Evolutionary conservation across 495 filamentous ascomycete species (phyloP), one percentile per base, ranked within the genome.

Genomic region (Podospora didyma): DNA sequence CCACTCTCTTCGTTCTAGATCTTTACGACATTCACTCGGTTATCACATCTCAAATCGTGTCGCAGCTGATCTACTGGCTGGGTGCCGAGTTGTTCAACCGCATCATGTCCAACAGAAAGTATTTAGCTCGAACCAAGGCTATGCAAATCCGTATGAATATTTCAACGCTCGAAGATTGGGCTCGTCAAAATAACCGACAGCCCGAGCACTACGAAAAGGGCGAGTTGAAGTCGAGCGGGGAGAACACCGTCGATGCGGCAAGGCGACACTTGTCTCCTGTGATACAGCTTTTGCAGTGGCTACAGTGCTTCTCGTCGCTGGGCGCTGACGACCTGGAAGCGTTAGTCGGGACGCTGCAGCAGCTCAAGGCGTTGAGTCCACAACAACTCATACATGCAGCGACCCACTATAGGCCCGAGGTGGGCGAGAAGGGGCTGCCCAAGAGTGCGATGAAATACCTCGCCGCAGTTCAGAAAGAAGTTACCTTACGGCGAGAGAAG

Each of bases 71-170:
- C 41, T 99, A 96, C 72, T 99, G 94, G 94, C 80, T 99, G 14
- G 87, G 94, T 2, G 92, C 93, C 0, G 94, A 99, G 67, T 82
- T 97, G 14, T 99, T 99, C 77, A 99, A 99, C 68, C 90, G 95
- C 57, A 90, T 97, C 67, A 92, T 97, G 86, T 92, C 88, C 14
- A 96, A 92, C 58, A 87, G 90, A 54, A 90, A 92, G 69, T 99
- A 97, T 64, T 82, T 99, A 7, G 92, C 94, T 5, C 85, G 94
- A 28, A 99, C 94, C 14, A 99, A 99, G 69, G 94, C 94, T 6
- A 97, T 99, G 94, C 95, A 99, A 65, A 97, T 99, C 57, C 90
- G 94, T 58, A 96, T 99, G 90, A 99, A 99, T 68, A 85, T 97
- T 23, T 97, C 94, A 3, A 84, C 82, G 2, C 77, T 99, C 44